Evolutionary conservation across 768 basidiomycete species (phyloP), one percentile per base, ranked within the genome.

Genomic region (Macrolepiota albuminosa): DNA sequence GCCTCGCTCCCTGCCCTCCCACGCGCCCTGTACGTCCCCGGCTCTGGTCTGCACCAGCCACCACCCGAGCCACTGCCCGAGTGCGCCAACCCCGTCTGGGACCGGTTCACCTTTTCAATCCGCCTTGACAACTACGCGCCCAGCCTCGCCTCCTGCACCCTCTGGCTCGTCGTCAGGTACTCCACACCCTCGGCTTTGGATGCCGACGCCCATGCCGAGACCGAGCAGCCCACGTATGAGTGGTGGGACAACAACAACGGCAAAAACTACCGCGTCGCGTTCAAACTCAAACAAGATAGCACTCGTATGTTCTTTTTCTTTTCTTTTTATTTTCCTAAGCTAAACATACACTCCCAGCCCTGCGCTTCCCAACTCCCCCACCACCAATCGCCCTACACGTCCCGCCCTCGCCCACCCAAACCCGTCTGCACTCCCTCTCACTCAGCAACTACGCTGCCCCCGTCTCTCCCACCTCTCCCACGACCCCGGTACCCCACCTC

Each of bases 181-280:
- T n/a, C 46, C 2, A 21, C 29, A 1, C 50, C 34, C 9, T 10
- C 31, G n/a, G 3, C 6, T 3, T 3, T 29, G n/a, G 37, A 21
- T 11, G 1, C 4, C 29, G 42, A 21, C 26, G 33, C 34, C 29
- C 37, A 21, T n/a, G 33, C 34, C 16, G 11, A 43, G 47, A 39
- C 1, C 53, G 54, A 68, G 66, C 73, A 8, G 83, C 26, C 21
- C 7, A 1, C 21, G 79, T 18, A 82, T 1, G 95, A 98, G 75
- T 90, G 88, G 81, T 98, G 96, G 96, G 96, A 98, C 74, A 95
- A 94, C 70, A 96, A 96, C 65, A 73, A 65, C 3, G 87, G 86
- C 0, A 63, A 70, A 63, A 95, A 98, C 70, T 98, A 95, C 76
- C 76, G 81, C 29, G 75, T 97, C 55, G 78, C 73, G 29, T 98